Base-by-base conservation (phyloP, 495 filamentous ascomycete genomes). In the Hyaloscypha hepaticicola region DNA sequence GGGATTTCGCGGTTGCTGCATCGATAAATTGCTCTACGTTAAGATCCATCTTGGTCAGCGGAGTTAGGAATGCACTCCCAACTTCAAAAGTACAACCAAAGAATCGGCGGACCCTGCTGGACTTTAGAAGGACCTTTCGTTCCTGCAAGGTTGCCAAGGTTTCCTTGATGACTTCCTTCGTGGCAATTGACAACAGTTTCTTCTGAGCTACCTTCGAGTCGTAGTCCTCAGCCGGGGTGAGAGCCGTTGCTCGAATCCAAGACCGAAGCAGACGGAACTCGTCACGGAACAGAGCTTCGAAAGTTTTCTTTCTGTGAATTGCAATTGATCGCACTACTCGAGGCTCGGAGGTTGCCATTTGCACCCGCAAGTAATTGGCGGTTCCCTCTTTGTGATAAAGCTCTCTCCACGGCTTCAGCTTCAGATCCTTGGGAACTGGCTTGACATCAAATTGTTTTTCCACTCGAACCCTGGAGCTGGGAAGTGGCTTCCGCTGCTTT, bases 221-320 rank as follows among this genome's bases (percentile, higher is more conserved):
- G 69, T 83, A 88, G 2, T 72, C 75, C 16, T 78, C 73, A 22
- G 82, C 77, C 7, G 81, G 78, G 0, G 86, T 84, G 29, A 84
- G 66, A 41, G 82, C 74, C 48, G 83, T 83, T 24, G 87, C 83
- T 29, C 86, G 82, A 48, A 87, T 76, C 83, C 82, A 88, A n/a
- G 85, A 82, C 68, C 86, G 87, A 45, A 79, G 82, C 12, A 79
- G 70, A 19, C 77, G 74, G 7, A 81, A 63, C 19, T 66, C 55
- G 24, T 66, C 52, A 48, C 64, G 25, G 19, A 59, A 21, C 12
- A 50, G 7, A 5, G n/a, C 12, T 8, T 33, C 0, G 1, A 4
- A 11, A 38, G 6, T n/a, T 21, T 34, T 1, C 24, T 24, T 27
- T 22, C 19, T 19, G 22, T 6, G 12, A 19, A 63, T 33, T 22